A percentile compares a stretch with the other conserved stretches of the same genome.
These are phyloP conservation scores for Albophoma yamanashiensis DNA, from an alignment of 2,329 filamentous ascomycete genomes.

Conservation along the genomic window DNA sequence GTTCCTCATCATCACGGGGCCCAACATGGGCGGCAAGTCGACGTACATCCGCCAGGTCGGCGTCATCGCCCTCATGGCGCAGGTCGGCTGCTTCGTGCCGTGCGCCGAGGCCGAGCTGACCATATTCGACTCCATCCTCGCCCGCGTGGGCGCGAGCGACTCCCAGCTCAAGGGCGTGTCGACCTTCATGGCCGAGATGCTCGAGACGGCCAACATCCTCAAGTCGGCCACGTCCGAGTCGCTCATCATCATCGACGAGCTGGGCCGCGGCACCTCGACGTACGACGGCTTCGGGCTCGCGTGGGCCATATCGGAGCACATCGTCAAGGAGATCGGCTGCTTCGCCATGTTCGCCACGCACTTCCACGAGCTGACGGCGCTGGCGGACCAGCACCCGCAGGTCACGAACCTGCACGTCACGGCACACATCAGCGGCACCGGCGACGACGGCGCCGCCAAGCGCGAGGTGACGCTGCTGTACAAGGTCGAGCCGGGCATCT, in stretches of 20 bases:
- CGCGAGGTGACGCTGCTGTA: conserved; percentile 91
- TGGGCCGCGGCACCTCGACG: conserved; percentile 91
- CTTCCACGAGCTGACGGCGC: conserved; percentile 92
- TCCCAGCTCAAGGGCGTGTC: conserved; percentile 96
- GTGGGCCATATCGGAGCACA: conserved; percentile 98
- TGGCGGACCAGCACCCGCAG: conserved; percentile 76
- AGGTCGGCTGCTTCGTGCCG: conserved; percentile 92
- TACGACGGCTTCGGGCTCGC: conserved; percentile 98
- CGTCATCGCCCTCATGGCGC: conserved; percentile 93
- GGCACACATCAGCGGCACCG: conserved; percentile 65
- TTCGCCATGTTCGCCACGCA: conserved; percentile 95
- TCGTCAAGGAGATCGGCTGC: conserved; percentile 87
- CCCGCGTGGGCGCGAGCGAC: conserved; percentile 89
- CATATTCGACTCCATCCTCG: conserved; percentile 94
- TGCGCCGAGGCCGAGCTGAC: conserved; percentile 84
- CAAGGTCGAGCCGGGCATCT: conserved; percentile 91
- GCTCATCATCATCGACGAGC: conserved; percentile 96
- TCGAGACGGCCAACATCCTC: conserved; percentile 96
- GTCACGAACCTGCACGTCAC: conserved; percentile 93
- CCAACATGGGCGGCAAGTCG: conserved; percentile 98
- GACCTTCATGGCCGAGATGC: conserved; percentile 99
- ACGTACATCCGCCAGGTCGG: conserved; percentile 97
- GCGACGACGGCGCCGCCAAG: conserved; percentile 36
- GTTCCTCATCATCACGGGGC: conserved; percentile 93
- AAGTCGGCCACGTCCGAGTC: conserved; percentile 93